phyloP scores from a whole-genome alignment of 1,284 basidiomycete species.

The Schizophyllum amplum region DNA sequence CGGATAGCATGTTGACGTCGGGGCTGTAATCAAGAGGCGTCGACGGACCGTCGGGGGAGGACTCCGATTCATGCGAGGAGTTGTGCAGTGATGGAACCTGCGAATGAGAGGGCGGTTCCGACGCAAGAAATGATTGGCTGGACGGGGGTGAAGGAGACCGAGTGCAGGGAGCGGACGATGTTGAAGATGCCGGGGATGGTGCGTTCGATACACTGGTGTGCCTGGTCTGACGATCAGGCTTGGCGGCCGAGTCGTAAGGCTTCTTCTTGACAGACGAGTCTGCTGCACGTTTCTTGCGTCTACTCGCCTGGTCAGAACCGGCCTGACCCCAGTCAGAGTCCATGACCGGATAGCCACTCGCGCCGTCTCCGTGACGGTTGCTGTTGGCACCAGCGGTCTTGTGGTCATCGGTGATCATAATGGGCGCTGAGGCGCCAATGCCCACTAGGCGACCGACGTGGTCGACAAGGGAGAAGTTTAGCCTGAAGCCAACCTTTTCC shows the following conservation, averaged over 20 bases:
- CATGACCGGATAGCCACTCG: constrained; percentile 17
- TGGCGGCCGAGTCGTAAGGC: constrained; percentile 47
- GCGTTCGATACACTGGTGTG: constrained; percentile 45
- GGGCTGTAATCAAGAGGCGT: constrained; percentile 31
- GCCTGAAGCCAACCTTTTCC: constrained; percentile 93
- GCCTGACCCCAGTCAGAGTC: constrained; percentile 40
- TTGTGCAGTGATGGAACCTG: constrained; percentile 11
- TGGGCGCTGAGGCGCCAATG: constrained; percentile 78
- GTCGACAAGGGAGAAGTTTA: constrained; percentile 87
- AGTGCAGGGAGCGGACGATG: background rate
- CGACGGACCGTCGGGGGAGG: constrained; percentile 32
- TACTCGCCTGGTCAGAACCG: constrained; percentile 17
- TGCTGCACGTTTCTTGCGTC: constrained; percentile 20
- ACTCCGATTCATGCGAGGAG: constrained; percentile 29
- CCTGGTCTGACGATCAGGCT: constrained; percentile 34
- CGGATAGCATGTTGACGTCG: constrained; percentile 24
- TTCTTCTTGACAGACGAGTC: constrained; percentile 33
- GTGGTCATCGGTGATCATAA: constrained; percentile 99
- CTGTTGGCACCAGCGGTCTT: constrained; percentile 55
- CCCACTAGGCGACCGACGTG: constrained; percentile 77
- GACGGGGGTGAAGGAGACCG: constrained; percentile 31
- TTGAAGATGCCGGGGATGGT: constrained; percentile 37
- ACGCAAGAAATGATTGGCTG: constrained; percentile 40
- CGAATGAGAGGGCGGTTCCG: constrained; percentile 1
- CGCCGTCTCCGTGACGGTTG: constrained; percentile 12